Evolutionary conservation across 2,329 filamentous ascomycete genomes (phyloP), one percentile per base, ranked within the genome.

Genomic region (Fusarium siculi): DNA sequence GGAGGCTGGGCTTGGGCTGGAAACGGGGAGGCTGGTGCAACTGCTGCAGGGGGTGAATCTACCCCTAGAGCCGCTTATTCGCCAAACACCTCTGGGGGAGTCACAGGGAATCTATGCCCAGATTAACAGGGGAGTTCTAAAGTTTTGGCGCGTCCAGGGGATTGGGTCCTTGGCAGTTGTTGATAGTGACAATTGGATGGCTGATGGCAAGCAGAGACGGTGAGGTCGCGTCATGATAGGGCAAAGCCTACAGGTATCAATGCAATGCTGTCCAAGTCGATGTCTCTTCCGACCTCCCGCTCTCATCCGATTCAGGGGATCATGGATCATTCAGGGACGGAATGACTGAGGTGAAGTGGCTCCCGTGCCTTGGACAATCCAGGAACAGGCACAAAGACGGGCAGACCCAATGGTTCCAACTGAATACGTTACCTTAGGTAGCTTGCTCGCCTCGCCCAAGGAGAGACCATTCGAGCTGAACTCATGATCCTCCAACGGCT

Each of bases 21-120:
- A 81, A 81, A 78, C 75, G 68, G 73, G 76, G 80, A 75, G 72
- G 72, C 80, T 81, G 80, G 80, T 67, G 77, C 67, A 62, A 58
- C 72, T 70, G 70, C 65, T 73, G 64, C 75, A 78, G 75, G 76
- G 76, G 75, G 63, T 70, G 60, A 66, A 68, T 66, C 65, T 67
- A 40, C 62, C 44, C 62, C 62, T 58, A 32, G 43, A 59, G 53
- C 54, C 54, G 58, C 50, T 60, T 46, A 74, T 74, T 73, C 70
- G 70, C 54, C 54, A 36, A 57, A n/a, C 23, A 55, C 49, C 28
- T 62, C 62, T 70, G 66, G 70, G 70, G 70, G 70, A 68, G 67
- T 74, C 49, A 39, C 70, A 68, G 58, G 70, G 70, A 66, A 67
- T 61, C 54, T 67, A 50, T 66, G 57, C 37, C 66, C 52, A 70